Evolutionary conservation across 306 rosid genomes (phyloP).

Genomic region (Glycine tomentella): DNA sequence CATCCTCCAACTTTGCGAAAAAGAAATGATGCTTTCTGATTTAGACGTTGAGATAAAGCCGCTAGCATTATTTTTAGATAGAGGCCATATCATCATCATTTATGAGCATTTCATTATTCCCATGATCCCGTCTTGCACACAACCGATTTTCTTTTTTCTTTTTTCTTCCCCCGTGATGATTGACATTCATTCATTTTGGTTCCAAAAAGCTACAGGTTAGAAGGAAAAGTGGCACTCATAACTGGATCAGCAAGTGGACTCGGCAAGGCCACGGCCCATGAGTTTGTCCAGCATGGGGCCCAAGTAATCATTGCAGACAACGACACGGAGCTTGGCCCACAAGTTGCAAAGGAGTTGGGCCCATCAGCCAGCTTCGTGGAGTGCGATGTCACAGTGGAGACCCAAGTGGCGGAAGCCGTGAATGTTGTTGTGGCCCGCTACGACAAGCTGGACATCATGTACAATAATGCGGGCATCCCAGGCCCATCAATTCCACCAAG

Average conservation of each 20-base stretch:
- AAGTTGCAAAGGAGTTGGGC: slow-evolving; percentile 65
- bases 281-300: slow-evolving; percentile 79
- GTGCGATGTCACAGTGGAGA: slow-evolving; percentile 67
- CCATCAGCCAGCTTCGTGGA: slow-evolving; percentile 64
- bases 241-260: slow-evolving; percentile 94
- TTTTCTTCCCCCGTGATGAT: slow-evolving; percentile 34
- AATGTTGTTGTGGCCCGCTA: slow-evolving; percentile 57
- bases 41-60: slow-evolving; percentile 51
- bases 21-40: slow-evolving; percentile 52
- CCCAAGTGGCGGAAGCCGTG: slow-evolving; percentile 69
- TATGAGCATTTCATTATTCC: slow-evolving; percentile 37
- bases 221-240: slow-evolving; percentile 84
- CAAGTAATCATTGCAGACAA: slow-evolving; percentile 71
- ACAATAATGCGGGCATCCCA: slow-evolving; percentile 87
- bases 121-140: not conserved
- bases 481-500: slow-evolving; percentile 72
- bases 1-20: slow-evolving; percentile 53
- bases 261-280: slow-evolving; percentile 84
- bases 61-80: slow-evolving; percentile 34
- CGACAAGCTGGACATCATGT: slow-evolving; percentile 80
- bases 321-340: slow-evolving; percentile 59
- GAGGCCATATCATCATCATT: slow-evolving; percentile 39
- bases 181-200: slow-evolving; percentile 8
- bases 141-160: not conserved
- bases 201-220: slow-evolving; percentile 56